Conservation (phyloP, 2,329 filamentous ascomycete species). For the Fusarium miscanthi region DNA sequence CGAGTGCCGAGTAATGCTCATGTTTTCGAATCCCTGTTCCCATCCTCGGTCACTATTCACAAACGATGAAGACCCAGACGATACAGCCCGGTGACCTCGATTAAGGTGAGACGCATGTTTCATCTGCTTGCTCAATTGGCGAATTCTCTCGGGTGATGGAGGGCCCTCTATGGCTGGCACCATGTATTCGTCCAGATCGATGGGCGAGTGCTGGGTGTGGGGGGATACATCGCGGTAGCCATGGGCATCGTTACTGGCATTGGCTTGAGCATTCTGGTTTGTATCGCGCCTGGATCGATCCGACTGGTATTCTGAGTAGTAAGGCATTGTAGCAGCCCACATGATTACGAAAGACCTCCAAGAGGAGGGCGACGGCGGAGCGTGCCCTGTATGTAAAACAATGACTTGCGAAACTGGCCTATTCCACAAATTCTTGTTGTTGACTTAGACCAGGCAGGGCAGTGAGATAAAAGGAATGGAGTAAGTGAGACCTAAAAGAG, state of each 20-base stretch:
- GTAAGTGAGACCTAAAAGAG: slow-evolving; percentile 9
- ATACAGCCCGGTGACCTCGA: slow-evolving; percentile 54
- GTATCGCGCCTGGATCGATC: slow-evolving; percentile 35
- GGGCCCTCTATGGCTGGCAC: slow-evolving; percentile 70
- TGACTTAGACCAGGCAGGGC: slow-evolving; percentile 1
- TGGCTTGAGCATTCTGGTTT: slow-evolving; percentile 26
- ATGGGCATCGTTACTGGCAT: slow-evolving; percentile 17
- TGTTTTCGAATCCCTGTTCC: slow-evolving; percentile 62
- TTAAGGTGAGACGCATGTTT: slow-evolving; percentile 61
- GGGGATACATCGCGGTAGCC: slow-evolving; percentile 29
- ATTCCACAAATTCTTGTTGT: slow-evolving; percentile 38
- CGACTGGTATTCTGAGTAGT: slow-evolving; percentile 44
- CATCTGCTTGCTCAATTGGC: slow-evolving; percentile 69
- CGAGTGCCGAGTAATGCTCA: slow-evolving; percentile 64
- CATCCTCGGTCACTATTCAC: slow-evolving; percentile 58
- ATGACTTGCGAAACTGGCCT: slow-evolving; percentile 19
- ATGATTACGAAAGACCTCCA: slow-evolving; percentile 39
- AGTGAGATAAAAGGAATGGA: slow-evolving; percentile 9
- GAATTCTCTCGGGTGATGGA: slow-evolving; percentile 69
- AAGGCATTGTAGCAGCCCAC: slow-evolving; percentile 44
- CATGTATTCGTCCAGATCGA: slow-evolving; percentile 58
- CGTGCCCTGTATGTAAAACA: slow-evolving; percentile 46
- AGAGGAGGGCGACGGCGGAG: slow-evolving; percentile 46
- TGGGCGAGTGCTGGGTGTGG: slow-evolving; percentile 28
- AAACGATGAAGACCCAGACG: slow-evolving; percentile 67